These are phyloP conservation scores for Globisporangium perplexum DNA, from an alignment of 352 stramenopile genomes.

Conservation along the genomic window DNA sequence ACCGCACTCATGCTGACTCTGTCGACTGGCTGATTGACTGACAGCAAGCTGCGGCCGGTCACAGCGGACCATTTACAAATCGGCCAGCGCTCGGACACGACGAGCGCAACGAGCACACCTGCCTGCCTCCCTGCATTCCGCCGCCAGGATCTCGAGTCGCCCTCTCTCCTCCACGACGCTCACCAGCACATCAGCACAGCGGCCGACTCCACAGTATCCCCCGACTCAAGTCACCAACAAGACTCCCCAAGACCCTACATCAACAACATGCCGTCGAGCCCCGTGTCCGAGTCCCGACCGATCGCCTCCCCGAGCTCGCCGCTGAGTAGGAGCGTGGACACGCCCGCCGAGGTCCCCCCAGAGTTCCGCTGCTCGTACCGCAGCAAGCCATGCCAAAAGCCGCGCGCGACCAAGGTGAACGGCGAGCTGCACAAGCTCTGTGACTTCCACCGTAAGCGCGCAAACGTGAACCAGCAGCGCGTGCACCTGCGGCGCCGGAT, in stretches of 20 bases:
- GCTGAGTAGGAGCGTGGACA: background rate
- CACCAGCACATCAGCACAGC: no score
- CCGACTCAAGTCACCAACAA: no score
- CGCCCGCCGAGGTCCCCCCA: background rate
- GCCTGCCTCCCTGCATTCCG: no score
- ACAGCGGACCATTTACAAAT: constrained; percentile 3
- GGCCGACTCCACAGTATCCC: no score
- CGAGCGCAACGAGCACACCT: background rate
- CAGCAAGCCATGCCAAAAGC: constrained; percentile 29
- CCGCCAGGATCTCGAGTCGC: background rate
- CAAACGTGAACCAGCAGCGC: constrained; percentile 41
- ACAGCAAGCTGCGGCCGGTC: background rate
- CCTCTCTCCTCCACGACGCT: background rate
- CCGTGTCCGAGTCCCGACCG: background rate
- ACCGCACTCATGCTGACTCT: background rate
- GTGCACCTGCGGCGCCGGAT: constrained; percentile 24
- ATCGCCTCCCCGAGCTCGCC: background rate
- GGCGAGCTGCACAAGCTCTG: constrained; percentile 40
- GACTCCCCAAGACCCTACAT: background rate
- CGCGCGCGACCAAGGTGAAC: constrained; percentile 35
- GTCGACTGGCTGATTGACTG: background rate
- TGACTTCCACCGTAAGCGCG: constrained; percentile 31
- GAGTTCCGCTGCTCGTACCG: constrained; percentile 24
- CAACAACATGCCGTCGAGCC: background rate
- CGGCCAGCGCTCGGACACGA: background rate